These are phyloP conservation scores for Yamadazyma sp. DNA, from an alignment of 1,139 yeast species.

Conservation along the genomic window DNA sequence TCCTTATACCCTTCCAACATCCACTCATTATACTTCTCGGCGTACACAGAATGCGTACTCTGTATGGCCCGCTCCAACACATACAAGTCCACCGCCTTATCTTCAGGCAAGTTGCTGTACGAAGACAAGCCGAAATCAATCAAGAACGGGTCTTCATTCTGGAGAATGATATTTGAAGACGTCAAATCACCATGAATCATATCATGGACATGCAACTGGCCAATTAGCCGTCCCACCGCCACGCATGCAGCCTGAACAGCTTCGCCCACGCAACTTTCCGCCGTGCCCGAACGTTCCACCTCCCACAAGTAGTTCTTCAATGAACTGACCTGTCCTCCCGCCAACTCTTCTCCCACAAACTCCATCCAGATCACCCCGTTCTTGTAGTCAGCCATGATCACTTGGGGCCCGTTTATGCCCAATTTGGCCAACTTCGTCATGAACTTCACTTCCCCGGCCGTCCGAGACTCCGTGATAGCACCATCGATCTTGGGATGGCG, in stretches of 20 bases:
- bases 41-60: conserved; percentile 82
- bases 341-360: conserved; percentile 53
- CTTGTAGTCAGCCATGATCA: conserved; percentile 71
- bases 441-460: conserved; percentile 81
- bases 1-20: conserved; percentile 68
- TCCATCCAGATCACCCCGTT: conserved; percentile 93
- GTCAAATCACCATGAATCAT: conserved; percentile 95
- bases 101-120: conserved; percentile 78
- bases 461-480: conserved; percentile 73
- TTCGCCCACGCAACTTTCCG: conserved; percentile 27
- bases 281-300: conserved; percentile 36
- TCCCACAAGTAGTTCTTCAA: conserved; percentile 74
- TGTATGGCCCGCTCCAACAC: conserved; percentile 89
- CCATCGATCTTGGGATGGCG: conserved; percentile 84
- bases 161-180: conserved; percentile 76
- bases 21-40: conserved; percentile 68
- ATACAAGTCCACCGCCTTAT: conserved; percentile 93
- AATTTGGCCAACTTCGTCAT: conserved; percentile 57
- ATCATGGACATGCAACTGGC: conserved; percentile 69
- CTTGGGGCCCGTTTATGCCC: conserved; percentile 65
- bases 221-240: conserved; percentile 70
- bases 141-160: conserved; percentile 50
- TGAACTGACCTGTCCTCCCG: conserved; percentile 53
- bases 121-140: conserved; percentile 92
- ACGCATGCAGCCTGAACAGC: conserved; percentile 43